A percentile compares a stretch with the other conserved stretches of the same genome.
These are phyloP conservation scores for Brassica incana DNA, from an alignment of 345 rosid genomes.

Conservation along the genomic window DNA sequence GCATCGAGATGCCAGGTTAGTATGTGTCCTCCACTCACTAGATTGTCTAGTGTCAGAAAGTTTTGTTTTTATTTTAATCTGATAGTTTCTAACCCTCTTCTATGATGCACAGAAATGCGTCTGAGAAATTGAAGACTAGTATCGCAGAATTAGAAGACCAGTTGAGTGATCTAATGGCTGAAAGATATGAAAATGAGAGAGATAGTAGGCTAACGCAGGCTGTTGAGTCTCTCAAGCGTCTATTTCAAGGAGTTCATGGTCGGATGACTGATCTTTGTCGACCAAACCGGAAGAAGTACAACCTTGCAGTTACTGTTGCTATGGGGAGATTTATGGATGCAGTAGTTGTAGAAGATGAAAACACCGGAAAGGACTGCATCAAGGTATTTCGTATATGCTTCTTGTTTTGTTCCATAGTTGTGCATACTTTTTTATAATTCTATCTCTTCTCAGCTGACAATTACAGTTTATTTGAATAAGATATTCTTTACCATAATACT, in stretches of 20 bases:
- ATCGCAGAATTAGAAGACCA: conserved; percentile 79
- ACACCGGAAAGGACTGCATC: conserved; percentile 94
- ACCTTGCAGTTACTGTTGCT: conserved; percentile 96
- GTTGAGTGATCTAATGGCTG: conserved; percentile 87
- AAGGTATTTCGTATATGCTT: conserved; percentile 55
- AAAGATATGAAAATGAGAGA: conserved; percentile 87
- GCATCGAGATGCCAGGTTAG: conserved; percentile 73
- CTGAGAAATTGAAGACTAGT: conserved; percentile 72
- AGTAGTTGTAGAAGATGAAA: conserved; percentile 94
- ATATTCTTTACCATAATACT: conserved; percentile 14
- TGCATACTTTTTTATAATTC: background rate
- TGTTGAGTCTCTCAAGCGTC: conserved; percentile 86
- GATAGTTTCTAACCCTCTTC: too few species aligned
- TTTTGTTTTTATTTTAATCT: too few species aligned
- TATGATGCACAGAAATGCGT: conserved; percentile 51
- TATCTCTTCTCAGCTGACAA: conserved; percentile 10
- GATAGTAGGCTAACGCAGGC: conserved; percentile 88
- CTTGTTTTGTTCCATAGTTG: conserved; percentile 29
- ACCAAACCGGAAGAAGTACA: conserved; percentile 88
- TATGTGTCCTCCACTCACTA: conserved; percentile 20
- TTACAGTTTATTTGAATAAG: background rate
- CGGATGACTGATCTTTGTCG: conserved; percentile 95
- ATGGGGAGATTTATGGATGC: conserved; percentile 99
- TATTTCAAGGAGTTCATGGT: conserved; percentile 95
- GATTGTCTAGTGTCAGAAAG: background rate